A percentile compares a stretch with the other conserved stretches of the same genome.
Evolutionary conservation across 2,329 filamentous ascomycete genomes (phyloP).

Genomic region (Thelonectria discophora): DNA sequence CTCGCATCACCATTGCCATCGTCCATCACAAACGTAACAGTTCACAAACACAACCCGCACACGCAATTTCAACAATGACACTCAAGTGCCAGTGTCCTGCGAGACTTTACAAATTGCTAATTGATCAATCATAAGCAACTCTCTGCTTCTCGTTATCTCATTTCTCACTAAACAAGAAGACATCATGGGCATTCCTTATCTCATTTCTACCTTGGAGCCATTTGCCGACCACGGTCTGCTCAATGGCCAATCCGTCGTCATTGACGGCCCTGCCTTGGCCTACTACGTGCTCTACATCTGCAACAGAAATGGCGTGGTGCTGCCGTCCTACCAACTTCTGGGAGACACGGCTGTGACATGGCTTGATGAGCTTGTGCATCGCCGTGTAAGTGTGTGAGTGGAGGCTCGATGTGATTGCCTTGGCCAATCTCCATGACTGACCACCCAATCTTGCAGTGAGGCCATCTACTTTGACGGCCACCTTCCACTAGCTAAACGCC

Average conservation of each 20-base stretch:
- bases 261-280: constrained; percentile 84
- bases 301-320: constrained; percentile 58
- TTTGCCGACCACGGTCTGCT: constrained; percentile 58
- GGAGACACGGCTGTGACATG: constrained; percentile 67
- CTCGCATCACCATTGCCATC: neutral
- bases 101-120: constrained; percentile 7
- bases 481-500: constrained; percentile 73
- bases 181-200: constrained; percentile 67
- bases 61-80: neutral
- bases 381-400: constrained; percentile 69
- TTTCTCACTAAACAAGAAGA: neutral
- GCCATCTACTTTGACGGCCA: constrained; percentile 88
- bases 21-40: neutral
- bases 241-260: constrained; percentile 55
- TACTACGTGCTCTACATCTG: constrained; percentile 74
- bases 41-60: neutral
- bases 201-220: constrained; percentile 62
- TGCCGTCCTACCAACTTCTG: constrained; percentile 71
- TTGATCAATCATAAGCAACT: constrained; percentile 4
- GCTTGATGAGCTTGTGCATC: constrained; percentile 65
- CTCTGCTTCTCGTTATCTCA: neutral
- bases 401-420: neutral
- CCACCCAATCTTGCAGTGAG: constrained; percentile 43
- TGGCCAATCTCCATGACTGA: constrained; percentile 14
- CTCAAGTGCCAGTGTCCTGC: neutral